Evolutionary conservation across 768 basidiomycete genomes (phyloP), one percentile per base, ranked within the genome.

Genomic region (Porphyrellus cyaneotinctus): DNA sequence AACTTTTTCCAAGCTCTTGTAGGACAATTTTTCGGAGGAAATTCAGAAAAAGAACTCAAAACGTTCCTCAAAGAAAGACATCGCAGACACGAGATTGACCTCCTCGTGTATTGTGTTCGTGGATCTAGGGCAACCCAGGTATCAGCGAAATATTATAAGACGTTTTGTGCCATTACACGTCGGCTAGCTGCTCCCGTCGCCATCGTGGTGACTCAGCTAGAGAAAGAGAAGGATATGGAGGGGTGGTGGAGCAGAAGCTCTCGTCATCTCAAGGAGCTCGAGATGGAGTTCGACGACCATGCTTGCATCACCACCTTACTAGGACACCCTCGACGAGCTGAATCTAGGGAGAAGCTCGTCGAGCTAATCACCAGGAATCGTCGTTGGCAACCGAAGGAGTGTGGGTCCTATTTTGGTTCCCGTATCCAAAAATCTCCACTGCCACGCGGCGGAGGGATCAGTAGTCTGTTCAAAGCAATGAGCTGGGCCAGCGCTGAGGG

Each of bases 31-130:
- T 53, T 62, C 17, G 13, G 43, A 15, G 28, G 22, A 3, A 18
- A 36, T 23, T 53, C 70, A 2, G 56, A 58, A 37, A 54, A 46
- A 42, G 53, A 56, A 5, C 46, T 69, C 26, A 59, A 59, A 43
- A 57, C 47, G 18, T 51, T 66, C 22, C 57, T 66, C 17, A 43
- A 58, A 31, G 54, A 64, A 44, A 59, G 61, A 6, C 56, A 64
- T 17, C n/a, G 18, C 12, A 49, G 17, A 17, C 55, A 45, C 1
- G 73, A 74, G 8, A 58, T 77, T 20, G 69, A 64, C 60, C 72
- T 78, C 35, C 70, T 78, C 12, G 65, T 77, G 2, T 75, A 63
- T 51, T 69, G 69, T 48, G 63, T 75, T 55, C 69, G 64, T 9
- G 71, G 65, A 5, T 63, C 72, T 5, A 64, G 74, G 51, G 68